Evolutionary conservation across 163 green algal species (phyloP).

Genomic region (Scenedesmus sp.): DNA sequence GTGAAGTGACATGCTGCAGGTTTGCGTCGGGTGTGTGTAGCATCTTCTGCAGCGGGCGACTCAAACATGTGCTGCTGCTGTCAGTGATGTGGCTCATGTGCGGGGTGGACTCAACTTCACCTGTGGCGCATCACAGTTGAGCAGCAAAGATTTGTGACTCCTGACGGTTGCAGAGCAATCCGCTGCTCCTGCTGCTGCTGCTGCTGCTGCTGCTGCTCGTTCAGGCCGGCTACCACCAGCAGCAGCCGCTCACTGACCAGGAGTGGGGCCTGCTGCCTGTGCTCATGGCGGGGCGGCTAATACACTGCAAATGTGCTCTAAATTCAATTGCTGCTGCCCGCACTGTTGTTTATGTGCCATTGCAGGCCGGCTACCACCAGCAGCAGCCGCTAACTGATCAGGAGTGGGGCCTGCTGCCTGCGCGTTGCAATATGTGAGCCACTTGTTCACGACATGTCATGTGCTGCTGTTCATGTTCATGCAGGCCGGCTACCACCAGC

Average conservation of each 20-base stretch:
- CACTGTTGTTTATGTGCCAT: too few relatives aligned
- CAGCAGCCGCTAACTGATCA: constrained; percentile 21
- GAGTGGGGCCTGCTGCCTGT: constrained; percentile 46
- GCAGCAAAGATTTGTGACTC: too few relatives aligned
- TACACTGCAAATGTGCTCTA: constrained; percentile 9
- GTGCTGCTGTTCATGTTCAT: not conserved
- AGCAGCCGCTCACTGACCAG: constrained; percentile 24
- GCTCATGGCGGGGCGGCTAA: constrained; percentile 32
- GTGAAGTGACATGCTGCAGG: too few relatives aligned
- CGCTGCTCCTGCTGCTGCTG: not conserved
- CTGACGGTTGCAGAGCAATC: too few relatives aligned
- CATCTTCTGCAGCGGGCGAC: too few relatives aligned
- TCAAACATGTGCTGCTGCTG: too few relatives aligned
- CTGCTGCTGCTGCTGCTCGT: not conserved
- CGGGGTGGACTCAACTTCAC: too few relatives aligned
- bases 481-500: constrained; percentile 22
- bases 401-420: constrained; percentile 42
- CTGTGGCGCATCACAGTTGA: too few relatives aligned
- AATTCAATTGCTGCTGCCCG: not conserved
- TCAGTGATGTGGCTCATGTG: too few relatives aligned
- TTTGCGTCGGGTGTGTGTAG: too few relatives aligned
- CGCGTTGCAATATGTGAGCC: not conserved
- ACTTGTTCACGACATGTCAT: not conserved
- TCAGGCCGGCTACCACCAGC: constrained; percentile 22
- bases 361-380: constrained; percentile 24